Percentiles rank a stretch among this genome's conserved stretches.
Evolutionary conservation across 2,329 filamentous ascomycete species (phyloP).

Genomic region (Cladosporium sp.): DNA sequence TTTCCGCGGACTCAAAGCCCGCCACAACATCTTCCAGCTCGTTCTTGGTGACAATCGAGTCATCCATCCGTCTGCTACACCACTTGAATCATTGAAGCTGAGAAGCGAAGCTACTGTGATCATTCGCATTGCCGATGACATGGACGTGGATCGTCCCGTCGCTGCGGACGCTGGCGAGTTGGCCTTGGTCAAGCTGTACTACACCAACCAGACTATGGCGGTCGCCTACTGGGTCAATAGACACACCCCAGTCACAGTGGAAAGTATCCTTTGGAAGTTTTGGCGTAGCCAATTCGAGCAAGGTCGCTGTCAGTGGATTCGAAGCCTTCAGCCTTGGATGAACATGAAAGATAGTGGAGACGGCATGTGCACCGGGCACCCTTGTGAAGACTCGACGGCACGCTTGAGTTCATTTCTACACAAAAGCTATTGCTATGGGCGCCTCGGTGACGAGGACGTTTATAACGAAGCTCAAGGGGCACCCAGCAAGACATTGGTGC

Average conservation of each 20-base stretch:
- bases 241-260: slow-evolving; percentile 17
- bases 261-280: slow-evolving; percentile 23
- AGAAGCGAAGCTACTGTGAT: background rate
- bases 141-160: background rate
- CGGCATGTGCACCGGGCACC: slow-evolving; percentile 3
- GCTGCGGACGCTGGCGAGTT: background rate
- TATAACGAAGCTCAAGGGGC: slow-evolving; percentile 5
- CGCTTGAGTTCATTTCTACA: slow-evolving; percentile 18
- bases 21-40: slow-evolving; percentile 25
- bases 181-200: slow-evolving; percentile 21
- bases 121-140: slow-evolving; percentile 18
- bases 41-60: slow-evolving; percentile 12
- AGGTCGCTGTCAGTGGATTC: background rate
- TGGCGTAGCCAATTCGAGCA: slow-evolving; percentile 19
- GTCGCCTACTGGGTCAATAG: slow-evolving; percentile 26
- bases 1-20: slow-evolving; percentile 26
- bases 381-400: background rate
- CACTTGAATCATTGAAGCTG: slow-evolving; percentile 2
- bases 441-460: slow-evolving; percentile 20
- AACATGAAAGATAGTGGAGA: slow-evolving; percentile 16
- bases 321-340: slow-evolving; percentile 14
- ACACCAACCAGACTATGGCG: background rate
- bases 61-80: background rate
- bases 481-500: slow-evolving; percentile 17
- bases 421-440: slow-evolving; percentile 17